These are phyloP conservation scores for Apiospora saccharicola DNA, from an alignment of 2,329 filamentous ascomycete genomes.

Conservation along the genomic window DNA sequence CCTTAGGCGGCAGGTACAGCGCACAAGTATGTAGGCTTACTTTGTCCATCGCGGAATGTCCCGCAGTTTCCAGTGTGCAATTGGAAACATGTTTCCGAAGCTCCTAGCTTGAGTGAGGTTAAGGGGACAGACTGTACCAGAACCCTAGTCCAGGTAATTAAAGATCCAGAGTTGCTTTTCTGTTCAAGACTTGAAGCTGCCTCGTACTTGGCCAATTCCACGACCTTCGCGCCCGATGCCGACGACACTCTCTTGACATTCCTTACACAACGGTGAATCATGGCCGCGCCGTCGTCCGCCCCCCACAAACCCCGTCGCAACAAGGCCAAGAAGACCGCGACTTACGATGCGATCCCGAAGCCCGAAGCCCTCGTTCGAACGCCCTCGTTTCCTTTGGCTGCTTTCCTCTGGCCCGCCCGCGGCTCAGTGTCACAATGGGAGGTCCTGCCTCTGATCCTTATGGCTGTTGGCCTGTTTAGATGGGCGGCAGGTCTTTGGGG, in stretches of 20 bases:
- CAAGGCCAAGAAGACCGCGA: constrained; percentile 55
- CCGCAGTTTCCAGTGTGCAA: constrained; percentile 6
- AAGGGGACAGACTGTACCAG: not conserved
- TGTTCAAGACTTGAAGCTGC: constrained; percentile 15
- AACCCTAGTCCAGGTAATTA: constrained; percentile 5
- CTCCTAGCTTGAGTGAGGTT: not conserved
- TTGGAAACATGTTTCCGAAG: not conserved
- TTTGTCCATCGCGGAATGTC: not conserved
- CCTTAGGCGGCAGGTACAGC: not conserved
- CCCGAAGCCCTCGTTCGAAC: constrained; percentile 57
- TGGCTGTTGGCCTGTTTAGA: constrained; percentile 88
- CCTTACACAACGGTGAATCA: constrained; percentile 40
- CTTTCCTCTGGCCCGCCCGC: constrained; percentile 93
- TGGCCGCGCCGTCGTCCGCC: constrained; percentile 59
- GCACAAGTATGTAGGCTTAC: not conserved
- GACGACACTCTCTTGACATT: constrained; percentile 6
- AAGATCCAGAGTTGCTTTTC: not conserved
- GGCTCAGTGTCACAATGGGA: constrained; percentile 91
- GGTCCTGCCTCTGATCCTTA: constrained; percentile 84
- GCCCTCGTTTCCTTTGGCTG: constrained; percentile 87
- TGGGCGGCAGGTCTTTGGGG: constrained; percentile 95
- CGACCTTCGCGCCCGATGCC: constrained; percentile 11
- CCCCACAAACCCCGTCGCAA: constrained; percentile 67
- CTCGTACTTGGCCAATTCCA: not conserved
- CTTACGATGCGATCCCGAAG: constrained; percentile 46